Evolutionary conservation across 305 asterid genomes (phyloP), one percentile per base, ranked within the genome.

Genomic region (Galium porrigens): DNA sequence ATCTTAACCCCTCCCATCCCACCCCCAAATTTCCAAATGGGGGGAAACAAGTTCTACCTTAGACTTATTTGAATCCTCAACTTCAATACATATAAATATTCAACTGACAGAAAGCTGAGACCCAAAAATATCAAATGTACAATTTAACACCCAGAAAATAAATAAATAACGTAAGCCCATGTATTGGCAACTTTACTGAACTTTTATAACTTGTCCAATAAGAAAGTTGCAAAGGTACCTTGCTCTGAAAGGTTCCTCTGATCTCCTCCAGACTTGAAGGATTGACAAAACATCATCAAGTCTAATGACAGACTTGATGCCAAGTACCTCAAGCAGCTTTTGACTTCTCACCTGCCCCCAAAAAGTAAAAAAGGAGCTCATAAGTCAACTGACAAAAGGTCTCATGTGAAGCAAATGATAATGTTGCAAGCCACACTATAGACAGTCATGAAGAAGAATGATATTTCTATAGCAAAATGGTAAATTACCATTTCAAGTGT

Each of bases 301-400:
- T 55, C 86, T 80, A 63, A 84, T 88, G 72, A 80, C 78, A 67
- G 86, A 80, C 82, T 84, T 92, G 52, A 92, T 77, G 63, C 95
- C 90, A 71, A 89, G 72, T 71, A 76, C 86, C 46, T 79, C 81
- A 56, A 84, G 70, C 81, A 92, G 77, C 79, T 83, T 89, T 76
- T 82, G 82, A 76, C 83, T 87, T 78, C 69, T 83, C 73, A 92
- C 94, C 99, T 92, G 85, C 73, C 11, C 58, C 46, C 58, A 15
- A 25, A 42, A 25, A 29, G 25, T 15, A 34, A 14, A 17, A 4
- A 34, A 59, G 27, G 15, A 32, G 63, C 42, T 59, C 48, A n/a
- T 59, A n/a, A 17, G 37, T 34, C 10, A 32, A n/a, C 15, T 7
- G 1, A 32, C 48, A 17, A 8, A 1, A 46, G n/a, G 10, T 30